Evolutionary conservation across 2,329 filamentous ascomycete genomes (phyloP).

Genomic region (Alternaria angustiovoidea): DNA sequence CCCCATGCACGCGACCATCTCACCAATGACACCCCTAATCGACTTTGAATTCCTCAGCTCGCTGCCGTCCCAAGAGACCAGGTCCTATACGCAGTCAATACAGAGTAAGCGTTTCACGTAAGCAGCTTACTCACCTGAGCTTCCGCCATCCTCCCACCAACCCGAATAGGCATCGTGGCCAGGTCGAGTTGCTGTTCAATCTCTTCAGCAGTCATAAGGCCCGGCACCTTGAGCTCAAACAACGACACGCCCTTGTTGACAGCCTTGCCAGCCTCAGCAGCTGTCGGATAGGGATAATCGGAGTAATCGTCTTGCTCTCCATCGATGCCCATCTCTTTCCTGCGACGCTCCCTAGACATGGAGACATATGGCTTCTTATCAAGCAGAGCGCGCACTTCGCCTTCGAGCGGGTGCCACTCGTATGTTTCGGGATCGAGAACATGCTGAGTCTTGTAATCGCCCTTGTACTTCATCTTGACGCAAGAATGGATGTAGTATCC

Average conservation of each 20-base stretch:
- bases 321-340: conserved; percentile 20
- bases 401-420: conserved; percentile 68
- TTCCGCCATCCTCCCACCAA: conserved; percentile 49
- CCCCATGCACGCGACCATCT: conserved; percentile 72
- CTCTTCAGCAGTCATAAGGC: conserved; percentile 65
- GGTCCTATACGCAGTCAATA: conserved; percentile 54
- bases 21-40: conserved; percentile 70
- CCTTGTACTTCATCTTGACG: conserved; percentile 86
- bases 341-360: conserved; percentile 46
- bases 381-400: conserved; percentile 59
- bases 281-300: conserved; percentile 37
- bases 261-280: conserved; percentile 46
- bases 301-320: conserved; percentile 23
- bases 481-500: conserved; percentile 84
- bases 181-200: conserved; percentile 64
- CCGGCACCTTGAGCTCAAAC: conserved; percentile 71
- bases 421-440: conserved; percentile 74
- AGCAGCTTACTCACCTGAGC: conserved; percentile 39
- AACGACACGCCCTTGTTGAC: conserved; percentile 55
- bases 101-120: conserved; percentile 9
- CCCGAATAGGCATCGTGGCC: conserved; percentile 65
- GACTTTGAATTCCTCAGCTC: conserved; percentile 59
- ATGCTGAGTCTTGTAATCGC: conserved; percentile 77
- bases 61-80: conserved; percentile 67
- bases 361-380: conserved; percentile 66